Evolutionary conservation across 2,329 filamentous ascomycete species (phyloP), one percentile per base, ranked within the genome.

Genomic region (Xylariaceae sp.): DNA sequence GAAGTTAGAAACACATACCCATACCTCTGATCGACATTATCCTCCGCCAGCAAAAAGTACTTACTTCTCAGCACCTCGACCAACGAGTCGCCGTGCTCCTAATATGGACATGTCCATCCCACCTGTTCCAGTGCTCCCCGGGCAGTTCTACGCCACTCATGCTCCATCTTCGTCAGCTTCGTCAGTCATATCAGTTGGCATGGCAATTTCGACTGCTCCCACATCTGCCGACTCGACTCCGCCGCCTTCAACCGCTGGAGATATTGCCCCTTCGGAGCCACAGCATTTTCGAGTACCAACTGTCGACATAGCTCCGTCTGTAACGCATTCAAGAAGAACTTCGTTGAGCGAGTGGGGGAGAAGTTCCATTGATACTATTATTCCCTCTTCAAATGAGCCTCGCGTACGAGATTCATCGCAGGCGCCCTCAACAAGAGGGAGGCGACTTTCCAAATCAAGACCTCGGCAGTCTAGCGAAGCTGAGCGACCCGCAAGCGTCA

Each of bases 1-100:
- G 31, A 28, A 33, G 16, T 56, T 62, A 28, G 65, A 66, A 33
- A 49, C 43, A 3, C 50, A 52, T 37, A 36, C 51, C 4, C 55
- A 65, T 55, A 43, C 28, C 24, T 40, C 60, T 44, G 60, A 65
- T 55, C 65, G 65, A 34, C 54, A 69, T 53, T 68, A 69, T 53
- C 66, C 69, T 21, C 67, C 68, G 2, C 53, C 34, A 14, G 60
- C 66, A 12, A 65, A 65, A 23, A 69, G 63, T 44, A 67, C 63
- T 5, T 67, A 64, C 47, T 71, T 69, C 53, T 61, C 66, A 34
- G 62, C 65, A 14, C 66, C 67, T 58, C 68, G 63, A 47, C 65
- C 69, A 17, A 11, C 62, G 11, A 57, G 51, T 56, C 59, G 60
- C n/a, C 65, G 61, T 8, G 40, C 46, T 19, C 41, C 56, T 17